Conservation (phyloP, 2,329 filamentous ascomycete species). For the Nothophoma quercina region DNA sequence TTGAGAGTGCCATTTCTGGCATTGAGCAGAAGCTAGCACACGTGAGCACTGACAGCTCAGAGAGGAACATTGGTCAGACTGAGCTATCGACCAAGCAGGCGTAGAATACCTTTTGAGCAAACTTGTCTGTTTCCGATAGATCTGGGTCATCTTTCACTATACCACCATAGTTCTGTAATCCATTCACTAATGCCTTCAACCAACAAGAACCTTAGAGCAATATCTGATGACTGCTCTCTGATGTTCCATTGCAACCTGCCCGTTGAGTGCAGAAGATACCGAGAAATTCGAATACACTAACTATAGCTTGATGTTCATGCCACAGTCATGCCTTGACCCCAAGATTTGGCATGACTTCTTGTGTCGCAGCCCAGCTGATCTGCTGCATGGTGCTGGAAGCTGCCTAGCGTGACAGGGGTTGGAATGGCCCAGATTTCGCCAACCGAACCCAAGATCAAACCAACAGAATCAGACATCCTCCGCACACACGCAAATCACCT, state of each 20-base stretch:
- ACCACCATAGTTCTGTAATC: conserved; percentile 1
- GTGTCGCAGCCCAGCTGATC: conserved; percentile 7
- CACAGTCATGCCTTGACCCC: conserved; percentile 2
- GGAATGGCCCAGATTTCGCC: conserved; percentile 12
- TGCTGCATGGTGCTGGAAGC: neutral
- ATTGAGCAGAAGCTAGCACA: conserved; percentile 58
- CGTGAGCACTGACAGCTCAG: conserved; percentile 26
- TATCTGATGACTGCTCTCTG: no score
- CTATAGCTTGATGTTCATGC: neutral
- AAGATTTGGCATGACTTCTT: conserved; percentile 4
- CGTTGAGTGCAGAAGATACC: no score
- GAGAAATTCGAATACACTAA: neutral
- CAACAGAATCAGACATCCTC: neutral
- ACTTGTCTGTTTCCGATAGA: neutral
- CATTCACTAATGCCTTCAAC: neutral
- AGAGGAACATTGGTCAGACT: conserved; percentile 14
- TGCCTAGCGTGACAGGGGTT: conserved; percentile 9
- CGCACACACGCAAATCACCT: neutral
- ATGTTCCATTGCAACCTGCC: no score
- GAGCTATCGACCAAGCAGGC: conserved; percentile 26
- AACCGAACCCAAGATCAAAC: conserved; percentile 6
- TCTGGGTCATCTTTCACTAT: neutral
- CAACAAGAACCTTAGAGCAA: no score
- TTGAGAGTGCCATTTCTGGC: conserved; percentile 87
- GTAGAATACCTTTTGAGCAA: neutral